Percentiles rank a stretch among this genome's conserved stretches.
These are phyloP conservation scores for Hypoxylon fuscum DNA, from an alignment of 495 filamentous ascomycete genomes.

Conservation along the genomic window DNA sequence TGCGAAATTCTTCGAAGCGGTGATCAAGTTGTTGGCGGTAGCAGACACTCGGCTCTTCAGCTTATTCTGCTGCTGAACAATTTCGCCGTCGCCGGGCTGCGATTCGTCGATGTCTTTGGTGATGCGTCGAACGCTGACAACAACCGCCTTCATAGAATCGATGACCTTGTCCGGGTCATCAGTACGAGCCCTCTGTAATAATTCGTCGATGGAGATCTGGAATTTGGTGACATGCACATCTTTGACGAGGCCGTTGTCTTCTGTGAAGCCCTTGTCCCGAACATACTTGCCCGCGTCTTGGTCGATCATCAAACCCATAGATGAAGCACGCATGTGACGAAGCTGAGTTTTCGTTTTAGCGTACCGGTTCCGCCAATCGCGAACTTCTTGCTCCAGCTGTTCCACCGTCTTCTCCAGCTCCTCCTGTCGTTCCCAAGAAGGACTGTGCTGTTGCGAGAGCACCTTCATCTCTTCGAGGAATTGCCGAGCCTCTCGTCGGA, in stretches of 20 bases:
- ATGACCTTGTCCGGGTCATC: conserved; percentile 77
- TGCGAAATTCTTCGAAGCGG: conserved; percentile 89
- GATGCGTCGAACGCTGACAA: conserved; percentile 80
- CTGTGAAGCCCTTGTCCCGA: conserved; percentile 75
- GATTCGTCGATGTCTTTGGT: conserved; percentile 77
- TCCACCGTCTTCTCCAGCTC: conserved; percentile 75
- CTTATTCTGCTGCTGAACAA: conserved; percentile 65
- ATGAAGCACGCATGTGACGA: conserved; percentile 80
- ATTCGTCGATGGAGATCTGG: conserved; percentile 93
- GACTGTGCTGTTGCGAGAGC: conserved; percentile 78
- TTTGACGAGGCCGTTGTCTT: conserved; percentile 79
- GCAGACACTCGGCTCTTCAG: conserved; percentile 82
- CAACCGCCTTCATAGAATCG: conserved; percentile 81
- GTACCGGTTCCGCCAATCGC: conserved; percentile 90
- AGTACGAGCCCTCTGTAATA: conserved; percentile 77
- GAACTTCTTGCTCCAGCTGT: conserved; percentile 79
- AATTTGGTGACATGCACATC: conserved; percentile 95
- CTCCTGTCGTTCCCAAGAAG: conserved; percentile 84
- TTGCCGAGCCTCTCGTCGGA: conserved; percentile 81
- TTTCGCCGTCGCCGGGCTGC: conserved; percentile 56
- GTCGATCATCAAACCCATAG: conserved; percentile 73
- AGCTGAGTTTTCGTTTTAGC: conserved; percentile 86
- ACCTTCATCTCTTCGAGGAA: conserved; percentile 90
- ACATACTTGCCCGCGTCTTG: conserved; percentile 69
- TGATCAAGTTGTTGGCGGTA: conserved; percentile 95